Evolutionary conservation across 2,329 filamentous ascomycete genomes (phyloP).

Genomic region (Xylaria digitata): DNA sequence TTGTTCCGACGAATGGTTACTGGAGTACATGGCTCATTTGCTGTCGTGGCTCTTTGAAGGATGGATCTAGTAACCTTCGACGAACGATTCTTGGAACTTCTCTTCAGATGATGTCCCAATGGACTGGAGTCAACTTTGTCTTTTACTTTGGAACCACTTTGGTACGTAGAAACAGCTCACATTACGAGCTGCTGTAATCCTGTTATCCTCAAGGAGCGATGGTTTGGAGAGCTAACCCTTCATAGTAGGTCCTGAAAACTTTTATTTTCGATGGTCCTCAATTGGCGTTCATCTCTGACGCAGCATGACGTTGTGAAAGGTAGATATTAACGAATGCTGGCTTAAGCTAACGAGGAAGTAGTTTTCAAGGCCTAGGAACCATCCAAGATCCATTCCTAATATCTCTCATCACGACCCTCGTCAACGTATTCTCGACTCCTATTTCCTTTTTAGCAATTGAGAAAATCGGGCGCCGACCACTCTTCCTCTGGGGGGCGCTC

Average conservation of each 20-base stretch:
- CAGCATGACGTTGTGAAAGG: not conserved
- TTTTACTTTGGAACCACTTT: conserved; percentile 81
- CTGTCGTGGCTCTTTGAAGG: conserved; percentile 72
- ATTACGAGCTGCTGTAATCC: not conserved
- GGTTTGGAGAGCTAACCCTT: conserved; percentile 12
- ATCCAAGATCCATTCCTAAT: conserved; percentile 85
- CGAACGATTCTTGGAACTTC: conserved; percentile 77
- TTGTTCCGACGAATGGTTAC: conserved; percentile 74
- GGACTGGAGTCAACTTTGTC: conserved; percentile 84
- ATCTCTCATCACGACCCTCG: conserved; percentile 84
- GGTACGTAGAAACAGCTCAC: conserved; percentile 19
- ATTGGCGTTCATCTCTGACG: not conserved
- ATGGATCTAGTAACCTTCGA: conserved; percentile 74
- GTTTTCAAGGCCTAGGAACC: conserved; percentile 79
- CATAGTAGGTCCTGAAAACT: conserved; percentile 26
- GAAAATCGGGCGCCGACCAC: conserved; percentile 79
- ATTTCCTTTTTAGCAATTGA: conserved; percentile 90
- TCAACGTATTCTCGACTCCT: conserved; percentile 88
- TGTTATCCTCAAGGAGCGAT: not conserved
- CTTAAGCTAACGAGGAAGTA: conserved; percentile 22
- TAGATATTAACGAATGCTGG: not conserved
- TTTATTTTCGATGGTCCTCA: too few species aligned
- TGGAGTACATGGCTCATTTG: conserved; percentile 75
- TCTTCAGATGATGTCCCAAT: conserved; percentile 84
- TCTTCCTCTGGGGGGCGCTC: conserved; percentile 81